Evolutionary conservation across 371 early-diverging fungal genomes (phyloP).

Genomic region (Rhizopus arrhizus): DNA sequence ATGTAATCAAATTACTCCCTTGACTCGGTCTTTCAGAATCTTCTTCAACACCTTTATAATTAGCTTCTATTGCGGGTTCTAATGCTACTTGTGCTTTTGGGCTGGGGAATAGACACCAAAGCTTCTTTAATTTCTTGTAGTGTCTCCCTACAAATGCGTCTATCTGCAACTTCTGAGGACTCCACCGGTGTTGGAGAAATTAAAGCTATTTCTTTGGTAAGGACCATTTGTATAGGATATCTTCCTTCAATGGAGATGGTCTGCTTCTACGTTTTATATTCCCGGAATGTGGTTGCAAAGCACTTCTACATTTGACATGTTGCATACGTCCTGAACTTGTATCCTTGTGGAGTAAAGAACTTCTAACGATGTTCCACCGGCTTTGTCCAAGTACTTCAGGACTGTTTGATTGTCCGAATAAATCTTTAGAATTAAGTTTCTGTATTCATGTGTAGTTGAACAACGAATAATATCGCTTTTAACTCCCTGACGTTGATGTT

Average conservation of each 20-base stretch:
- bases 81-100: neutral
- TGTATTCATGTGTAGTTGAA: constrained; percentile 5
- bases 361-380: constrained; percentile 13
- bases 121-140: neutral
- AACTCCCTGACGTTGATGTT: constrained; percentile 30
- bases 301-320: constrained; percentile 6
- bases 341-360: constrained; percentile 11
- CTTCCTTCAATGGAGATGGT: constrained; percentile 3
- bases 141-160: neutral
- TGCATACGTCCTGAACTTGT: constrained; percentile 18
- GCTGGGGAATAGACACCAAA: neutral
- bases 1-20: neutral
- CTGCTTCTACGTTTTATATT: constrained; percentile 9
- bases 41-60: neutral
- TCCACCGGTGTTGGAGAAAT: constrained; percentile 6
- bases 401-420: constrained; percentile 17
- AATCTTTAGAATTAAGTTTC: constrained; percentile 7
- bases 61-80: constrained; percentile 1
- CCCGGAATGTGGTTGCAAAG: constrained; percentile 19
- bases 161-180: neutral
- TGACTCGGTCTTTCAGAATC: neutral
- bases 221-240: constrained; percentile 20
- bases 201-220: constrained; percentile 10
- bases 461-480: constrained; percentile 16
- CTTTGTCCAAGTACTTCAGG: constrained; percentile 18